These are phyloP conservation scores for Colletotrichum sp. DNA, from an alignment of 2,329 filamentous ascomycete genomes.

Conservation along the genomic window DNA sequence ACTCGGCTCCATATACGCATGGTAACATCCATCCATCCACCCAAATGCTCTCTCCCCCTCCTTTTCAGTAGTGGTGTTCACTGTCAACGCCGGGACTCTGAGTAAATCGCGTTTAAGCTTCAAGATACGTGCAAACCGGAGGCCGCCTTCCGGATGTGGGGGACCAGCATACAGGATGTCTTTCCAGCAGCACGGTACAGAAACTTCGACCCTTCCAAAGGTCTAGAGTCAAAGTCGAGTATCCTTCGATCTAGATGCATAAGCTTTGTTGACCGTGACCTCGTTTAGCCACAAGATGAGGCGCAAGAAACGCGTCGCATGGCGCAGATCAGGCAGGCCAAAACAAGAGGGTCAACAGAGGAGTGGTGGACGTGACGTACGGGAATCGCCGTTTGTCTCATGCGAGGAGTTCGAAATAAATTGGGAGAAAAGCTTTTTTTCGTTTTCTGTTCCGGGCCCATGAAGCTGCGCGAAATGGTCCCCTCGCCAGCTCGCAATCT, in stretches of 20 bases:
- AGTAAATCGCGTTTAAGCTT: background rate
- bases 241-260: background rate
- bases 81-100: background rate
- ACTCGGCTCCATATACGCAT: background rate
- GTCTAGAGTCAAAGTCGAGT: background rate
- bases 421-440: background rate
- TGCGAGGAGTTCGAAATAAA: background rate
- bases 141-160: background rate
- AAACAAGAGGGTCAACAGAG: background rate
- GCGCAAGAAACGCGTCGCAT: background rate
- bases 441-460: background rate
- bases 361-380: background rate
- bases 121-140: background rate
- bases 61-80: background rate
- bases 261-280: background rate
- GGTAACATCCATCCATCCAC: background rate
- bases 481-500: background rate
- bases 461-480: background rate
- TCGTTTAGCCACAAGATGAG: background rate
- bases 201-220: background rate
- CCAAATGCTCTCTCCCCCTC: background rate
- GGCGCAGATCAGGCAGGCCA: slow-evolving; percentile 12
- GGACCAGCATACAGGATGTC: background rate
- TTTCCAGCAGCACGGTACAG: background rate
- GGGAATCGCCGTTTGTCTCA: background rate